Base-by-base conservation (phyloP, 139 green algal species). In the Raphidocelis subcapitata region DNA sequence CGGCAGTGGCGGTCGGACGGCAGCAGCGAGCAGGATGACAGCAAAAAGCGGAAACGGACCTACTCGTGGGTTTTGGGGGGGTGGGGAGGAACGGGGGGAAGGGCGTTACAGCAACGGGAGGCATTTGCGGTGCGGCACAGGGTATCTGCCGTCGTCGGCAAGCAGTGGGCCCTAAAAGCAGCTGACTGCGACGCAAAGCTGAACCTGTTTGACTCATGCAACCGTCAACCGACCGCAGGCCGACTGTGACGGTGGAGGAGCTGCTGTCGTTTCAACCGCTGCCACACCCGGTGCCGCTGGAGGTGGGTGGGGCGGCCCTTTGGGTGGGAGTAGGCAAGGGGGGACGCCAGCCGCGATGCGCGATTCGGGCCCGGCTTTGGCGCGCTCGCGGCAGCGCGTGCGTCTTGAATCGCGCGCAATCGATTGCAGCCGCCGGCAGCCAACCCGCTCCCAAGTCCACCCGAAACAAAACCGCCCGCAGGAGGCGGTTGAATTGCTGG, bases 401-500 rank as follows among this genome's bases (percentile, higher is more conserved):
- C 20, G 15, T 33, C 36, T 23, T 33, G 10, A 35, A 10, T 36
- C 32, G 23, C 36, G n/a, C 14, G 16, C 10, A 4, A 8, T n/a
- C 1, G 5, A 4, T 3, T 20, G 20, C 24, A 52, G 14, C 5
- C 24, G n/a, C 18, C 14, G 15, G 31, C 3, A 29, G 61, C 16
- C 16, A 3, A 12, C 49, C 12, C 23, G 24, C 10, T 64, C 20
- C 28, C 57, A 23, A 44, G 26, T 16, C 41, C 41, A 49, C 41
- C 12, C 41, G 8, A 20, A 8, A 8, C 41, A 12, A 8, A 8
- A 49, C 12, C 41, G 12, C 10, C 12, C 66, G 69, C 41, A 67
- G 69, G 69, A 76, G 23, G 59, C 66, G 2, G 66, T 76, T 36
- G 69, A 76, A 33, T 41, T 51, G 20, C 59, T 76, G 16, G 57